Base-by-base conservation (phyloP, 139 green algal genomes). In the Deuterostichococcus epilithicus region DNA sequence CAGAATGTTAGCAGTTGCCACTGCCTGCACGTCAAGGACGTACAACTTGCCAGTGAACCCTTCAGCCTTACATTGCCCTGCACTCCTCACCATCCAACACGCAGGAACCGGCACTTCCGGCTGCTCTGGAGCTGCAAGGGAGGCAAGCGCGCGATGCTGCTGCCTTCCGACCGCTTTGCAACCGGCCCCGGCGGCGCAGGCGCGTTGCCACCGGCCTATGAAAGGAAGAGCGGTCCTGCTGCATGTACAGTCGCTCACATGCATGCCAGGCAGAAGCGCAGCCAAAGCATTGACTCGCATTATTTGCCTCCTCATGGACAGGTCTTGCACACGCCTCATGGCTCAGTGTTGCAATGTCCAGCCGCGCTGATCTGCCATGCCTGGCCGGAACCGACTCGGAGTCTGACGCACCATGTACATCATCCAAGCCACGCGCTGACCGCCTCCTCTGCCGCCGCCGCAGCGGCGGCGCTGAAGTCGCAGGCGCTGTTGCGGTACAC, bases 61-160 rank as follows among this genome's bases (percentile, higher is more conserved):
- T n/a, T n/a, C n/a, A n/a, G n/a, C n/a, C n/a, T n/a, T n/a, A 37
- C 25, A 36, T 66, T 36, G 5, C 42, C 2, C 10, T 68, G 38
- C 4, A 2, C 22, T 18, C 30, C 60, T n/a, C 26, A 18, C 5
- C 44, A 2, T 44, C 20, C 28, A 25, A 22, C 30, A 30, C 60
- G 47, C 69, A 84, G 86, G 70, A 92, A 90, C 78, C 85, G 91
- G 30, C 90, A 96, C 86, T 95, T 94, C 79, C 83, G 92, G 68
- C 81, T 91, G 81, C 30, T 82, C 0, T 88, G 81, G 72, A 90
- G 78, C 81, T 85, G 82, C 86, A 96, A 96, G 82, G 90, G 84
- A 5, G 90, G 90, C 76, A 94, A 92, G 82, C 36, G 30, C 1
- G 83, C 86, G 0, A 70, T 90, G 69, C 86, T 94, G 58, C 59